Evolutionary conservation across 2,329 filamentous ascomycete genomes (phyloP), one percentile per base, ranked within the genome.

Genomic region (Colletotrichum sp.): DNA sequence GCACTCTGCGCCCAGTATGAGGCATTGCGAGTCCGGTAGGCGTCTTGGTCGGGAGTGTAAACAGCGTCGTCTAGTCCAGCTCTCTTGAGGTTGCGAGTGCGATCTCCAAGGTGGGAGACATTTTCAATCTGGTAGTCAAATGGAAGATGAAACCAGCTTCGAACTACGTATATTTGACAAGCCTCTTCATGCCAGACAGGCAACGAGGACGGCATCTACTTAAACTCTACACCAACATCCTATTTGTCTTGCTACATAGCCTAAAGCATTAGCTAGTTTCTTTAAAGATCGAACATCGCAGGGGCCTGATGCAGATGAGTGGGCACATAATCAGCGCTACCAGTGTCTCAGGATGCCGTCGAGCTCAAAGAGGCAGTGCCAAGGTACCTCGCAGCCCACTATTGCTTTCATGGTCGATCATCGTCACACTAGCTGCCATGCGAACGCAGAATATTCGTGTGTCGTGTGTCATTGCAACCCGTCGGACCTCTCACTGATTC

Each of bases 401-500:
- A 58, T 18, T 58, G 55, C 55, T 58, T 58, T 4, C 55, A 5
- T 28, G 24, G 8, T 18, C 8, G 15, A 58, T 58, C n/a, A 28
- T 24, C 55, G 24, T 28, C 55, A 26, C 2, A 10, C 15, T 6
- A 15, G 55, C 6, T 0, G n/a, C 21, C 15, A 10, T 9, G 0
- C 2, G 10, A 57, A 10, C 13, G 3, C 15, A 5, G 21, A 1
- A 28, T 1, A 26, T 57, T 24, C 1, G 21, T 0, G 9, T 48
- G 1, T 48, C n/a, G n/a, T n/a, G n/a, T n/a, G 6, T 5, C n/a
- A n/a, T 21, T 21, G 0, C 43, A 21, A 48, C 1, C 10, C 10
- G 2, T 48, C 4, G 43, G 43, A 13, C 6, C 18, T 48, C 0
- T 4, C n/a, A 48, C 43, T 0, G 0, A 21, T 21, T 48, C 0